Evolutionary conservation across 2,329 filamentous ascomycete species (phyloP).

Genomic region (Exophiala xenobiotica): DNA sequence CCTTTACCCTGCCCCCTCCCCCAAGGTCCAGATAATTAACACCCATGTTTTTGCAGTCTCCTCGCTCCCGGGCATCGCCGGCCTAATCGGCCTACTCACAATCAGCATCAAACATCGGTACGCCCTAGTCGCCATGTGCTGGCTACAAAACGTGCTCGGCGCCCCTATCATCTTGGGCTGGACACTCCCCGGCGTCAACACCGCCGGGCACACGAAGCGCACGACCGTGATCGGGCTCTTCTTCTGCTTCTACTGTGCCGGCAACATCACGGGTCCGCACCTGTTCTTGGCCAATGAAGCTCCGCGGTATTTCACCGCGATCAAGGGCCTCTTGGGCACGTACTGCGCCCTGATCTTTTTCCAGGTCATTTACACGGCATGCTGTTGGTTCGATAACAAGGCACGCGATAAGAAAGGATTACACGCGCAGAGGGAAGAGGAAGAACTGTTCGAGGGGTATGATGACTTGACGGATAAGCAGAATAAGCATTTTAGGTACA

Average conservation of each 20-base stretch:
- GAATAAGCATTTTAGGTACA: slow-evolving; percentile 39
- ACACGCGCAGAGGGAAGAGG: slow-evolving; percentile 8
- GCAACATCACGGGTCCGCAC: slow-evolving; percentile 51
- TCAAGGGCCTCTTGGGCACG: slow-evolving; percentile 45
- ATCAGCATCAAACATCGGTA: slow-evolving; percentile 48
- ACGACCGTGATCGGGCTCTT: slow-evolving; percentile 51
- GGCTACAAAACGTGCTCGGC: slow-evolving; percentile 53
- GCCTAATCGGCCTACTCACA: slow-evolving; percentile 52
- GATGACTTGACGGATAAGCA: slow-evolving; percentile 40
- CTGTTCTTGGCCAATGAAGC: slow-evolving; percentile 47
- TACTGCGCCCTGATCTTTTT: slow-evolving; percentile 46
- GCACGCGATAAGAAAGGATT: slow-evolving; percentile 14
- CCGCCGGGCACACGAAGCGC: slow-evolving; percentile 54
- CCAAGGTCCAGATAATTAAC: no score
- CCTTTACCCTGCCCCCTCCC: slow-evolving; percentile 32
- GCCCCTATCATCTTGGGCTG: slow-evolving; percentile 53
- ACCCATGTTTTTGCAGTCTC: slow-evolving; percentile 34
- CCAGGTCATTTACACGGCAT: slow-evolving; percentile 29
- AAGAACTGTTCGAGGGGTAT: slow-evolving; percentile 35
- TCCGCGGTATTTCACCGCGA: slow-evolving; percentile 46
- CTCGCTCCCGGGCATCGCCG: slow-evolving; percentile 37
- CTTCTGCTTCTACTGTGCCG: slow-evolving; percentile 51
- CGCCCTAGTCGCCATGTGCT: slow-evolving; percentile 53
- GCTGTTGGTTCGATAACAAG: slow-evolving; percentile 21
- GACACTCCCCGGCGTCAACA: slow-evolving; percentile 50